Base-by-base conservation (phyloP, 2,329 filamentous ascomycete species). In the Stachybotrys elegans region DNA sequence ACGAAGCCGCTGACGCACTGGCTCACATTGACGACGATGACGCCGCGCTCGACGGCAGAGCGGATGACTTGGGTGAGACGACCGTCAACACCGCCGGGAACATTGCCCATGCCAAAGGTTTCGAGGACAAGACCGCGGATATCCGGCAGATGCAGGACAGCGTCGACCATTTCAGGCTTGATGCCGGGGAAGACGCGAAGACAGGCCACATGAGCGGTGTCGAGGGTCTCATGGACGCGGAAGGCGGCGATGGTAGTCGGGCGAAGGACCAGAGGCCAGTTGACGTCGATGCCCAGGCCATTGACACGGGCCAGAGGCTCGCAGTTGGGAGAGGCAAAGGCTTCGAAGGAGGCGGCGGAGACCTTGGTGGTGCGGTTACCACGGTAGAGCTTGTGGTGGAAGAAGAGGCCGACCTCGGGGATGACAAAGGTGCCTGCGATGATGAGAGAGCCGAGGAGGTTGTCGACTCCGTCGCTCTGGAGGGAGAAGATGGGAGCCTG, bases 31-130 rank as follows among this genome's bases (percentile, higher is more conserved):
- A 95, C 88, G 47, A 96, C 84, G 46, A 93, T 81, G 51, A 93
- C 83, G 29, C 88, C 90, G 46, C 88, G 79, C 58, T 83, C 73
- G 32, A 95, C 88, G 19, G 88, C 90, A 35, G 82, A 79, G 16
- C 80, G 77, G 56, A 95, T 81, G 40, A 92, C 86, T 43, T 81
- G 81, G 14, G 86, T 90, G 61, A 95, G 77, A 42, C 81, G 83
- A 44, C 87, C 87, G 59, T 93, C 87, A 39, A 83, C 76, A 22
- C 88, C 89, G 31, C 85, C 86, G 3, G 91, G 91, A 11, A 91
- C 86, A 66, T 95, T 96, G 45, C 91, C 91, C 61, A 93, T 90
- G 47, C 91, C 91, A 63, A 95, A 95, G 0, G 90, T 95, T 68
- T 95, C 90, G 35, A 96, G 77, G 31, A 96, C 83, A 40, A 95